Percentiles rank a stretch among this genome's conserved stretches.
phyloP scores from a whole-genome alignment of 139 green algal genomes.

The Gonium pectorale region DNA sequence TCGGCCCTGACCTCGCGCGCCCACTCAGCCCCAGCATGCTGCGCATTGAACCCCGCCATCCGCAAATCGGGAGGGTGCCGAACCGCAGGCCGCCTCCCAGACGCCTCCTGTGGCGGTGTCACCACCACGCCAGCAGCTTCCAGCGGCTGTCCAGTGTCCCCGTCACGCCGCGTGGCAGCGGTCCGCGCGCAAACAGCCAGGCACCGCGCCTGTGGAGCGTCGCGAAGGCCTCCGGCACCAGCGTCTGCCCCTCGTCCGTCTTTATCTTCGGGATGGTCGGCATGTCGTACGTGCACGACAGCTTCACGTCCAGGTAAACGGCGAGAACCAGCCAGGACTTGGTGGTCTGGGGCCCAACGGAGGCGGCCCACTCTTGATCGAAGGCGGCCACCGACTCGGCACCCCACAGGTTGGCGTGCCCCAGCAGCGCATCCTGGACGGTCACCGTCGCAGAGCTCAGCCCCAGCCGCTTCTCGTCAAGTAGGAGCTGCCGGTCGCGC shows the following conservation, averaged over 20 bases:
- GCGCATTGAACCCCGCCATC: too few relatives aligned
- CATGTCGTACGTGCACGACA: too few relatives aligned
- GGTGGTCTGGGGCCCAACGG: background rate
- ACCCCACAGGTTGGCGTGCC: slow-evolving; percentile 33
- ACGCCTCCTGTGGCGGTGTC: too few relatives aligned
- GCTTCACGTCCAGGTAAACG: background rate
- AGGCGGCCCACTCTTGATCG: background rate
- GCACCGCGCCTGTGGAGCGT: background rate
- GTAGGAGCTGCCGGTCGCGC: slow-evolving; percentile 19
- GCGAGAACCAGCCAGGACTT: slow-evolving; percentile 27
- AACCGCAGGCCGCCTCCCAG: too few relatives aligned
- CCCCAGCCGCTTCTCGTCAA: background rate
- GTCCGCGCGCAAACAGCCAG: slow-evolving; percentile 41
- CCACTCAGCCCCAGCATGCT: too few relatives aligned
- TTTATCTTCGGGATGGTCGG: too few relatives aligned
- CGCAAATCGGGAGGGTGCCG: too few relatives aligned
- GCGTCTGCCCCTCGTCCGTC: too few relatives aligned
- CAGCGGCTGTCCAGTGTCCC: slow-evolving; percentile 7
- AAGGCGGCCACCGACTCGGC: background rate
- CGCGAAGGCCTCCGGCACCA: too few relatives aligned
- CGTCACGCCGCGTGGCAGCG: slow-evolving; percentile 20
- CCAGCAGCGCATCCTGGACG: background rate
- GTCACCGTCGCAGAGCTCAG: background rate
- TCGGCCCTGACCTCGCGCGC: too few relatives aligned
- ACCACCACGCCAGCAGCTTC: slow-evolving; percentile 28